phyloP scores from a whole-genome alignment of 1,284 basidiomycete species.

The Testicularia cyperi region DNA sequence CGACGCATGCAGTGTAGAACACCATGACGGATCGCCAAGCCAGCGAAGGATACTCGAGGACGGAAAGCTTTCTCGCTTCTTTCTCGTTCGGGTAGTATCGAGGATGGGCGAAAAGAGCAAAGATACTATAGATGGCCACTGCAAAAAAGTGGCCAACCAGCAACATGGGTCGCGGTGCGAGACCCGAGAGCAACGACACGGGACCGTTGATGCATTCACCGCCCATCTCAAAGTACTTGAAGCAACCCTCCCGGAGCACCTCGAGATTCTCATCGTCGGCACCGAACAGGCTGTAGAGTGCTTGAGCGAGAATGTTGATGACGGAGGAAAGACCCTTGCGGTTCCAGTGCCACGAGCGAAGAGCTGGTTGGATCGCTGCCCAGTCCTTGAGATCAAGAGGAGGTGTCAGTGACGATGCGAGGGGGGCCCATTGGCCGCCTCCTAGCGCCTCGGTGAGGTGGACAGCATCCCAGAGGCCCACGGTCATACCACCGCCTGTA shows the following conservation, averaged over 20 bases:
- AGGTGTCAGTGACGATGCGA: conserved; percentile 3
- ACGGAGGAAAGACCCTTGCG: conserved; percentile 53
- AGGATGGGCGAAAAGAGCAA: conserved; percentile 71
- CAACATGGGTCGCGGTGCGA: conserved; percentile 74
- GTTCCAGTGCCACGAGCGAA: conserved; percentile 57
- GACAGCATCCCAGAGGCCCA: conserved; percentile 58
- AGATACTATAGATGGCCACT: conserved; percentile 91
- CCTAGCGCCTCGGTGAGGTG: conserved; percentile 53
- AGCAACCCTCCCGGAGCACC: conserved; percentile 88
- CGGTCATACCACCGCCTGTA: conserved; percentile 71
- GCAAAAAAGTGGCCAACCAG: conserved; percentile 91
- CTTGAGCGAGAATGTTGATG: conserved; percentile 59
- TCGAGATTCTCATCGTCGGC: conserved; percentile 70
- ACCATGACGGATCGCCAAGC: conserved; percentile 42
- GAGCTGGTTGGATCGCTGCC: conserved; percentile 35
- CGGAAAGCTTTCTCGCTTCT: conserved; percentile 6
- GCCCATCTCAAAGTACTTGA: conserved; percentile 94
- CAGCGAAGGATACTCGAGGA: conserved; percentile 45
- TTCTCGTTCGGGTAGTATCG: conserved; percentile 11
- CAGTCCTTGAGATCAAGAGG: conserved; percentile 44
- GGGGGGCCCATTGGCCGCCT: conserved; percentile 45
- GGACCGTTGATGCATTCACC: conserved; percentile 87
- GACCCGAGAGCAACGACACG: conserved; percentile 64
- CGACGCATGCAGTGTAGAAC: conserved; percentile 56
- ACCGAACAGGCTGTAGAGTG: conserved; percentile 58